Evolutionary conservation across 2,329 filamentous ascomycete species (phyloP).

Genomic region (Clonostachys chloroleuca): DNA sequence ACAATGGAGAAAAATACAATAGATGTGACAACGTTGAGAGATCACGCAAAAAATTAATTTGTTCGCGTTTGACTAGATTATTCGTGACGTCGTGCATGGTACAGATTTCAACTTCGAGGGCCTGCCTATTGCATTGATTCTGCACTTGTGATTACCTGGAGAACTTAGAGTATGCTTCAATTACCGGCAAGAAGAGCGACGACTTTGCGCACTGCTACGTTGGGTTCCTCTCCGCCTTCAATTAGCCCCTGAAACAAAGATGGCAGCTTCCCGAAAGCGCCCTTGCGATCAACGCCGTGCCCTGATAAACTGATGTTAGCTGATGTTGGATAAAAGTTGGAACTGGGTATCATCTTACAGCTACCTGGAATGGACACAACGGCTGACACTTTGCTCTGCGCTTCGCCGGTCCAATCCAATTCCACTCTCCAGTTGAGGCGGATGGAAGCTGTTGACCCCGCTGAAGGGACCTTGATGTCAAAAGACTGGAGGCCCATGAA

Average conservation of each 20-base stretch:
- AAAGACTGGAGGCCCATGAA: conserved; percentile 48
- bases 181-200: conserved; percentile 51
- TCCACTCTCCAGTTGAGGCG: conserved; percentile 58
- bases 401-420: conserved; percentile 73
- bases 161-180: conserved; percentile 12
- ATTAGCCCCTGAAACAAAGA: conserved; percentile 57
- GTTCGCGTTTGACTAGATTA: too few relatives aligned
- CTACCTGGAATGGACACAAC: conserved; percentile 53
- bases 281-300: conserved; percentile 52
- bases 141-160: too few relatives aligned
- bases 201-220: conserved; percentile 53
- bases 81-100: too few relatives aligned
- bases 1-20: too few relatives aligned
- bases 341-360: conserved; percentile 45
- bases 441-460: conserved; percentile 27
- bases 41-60: too few relatives aligned
- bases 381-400: conserved; percentile 51
- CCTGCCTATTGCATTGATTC: too few relatives aligned
- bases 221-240: conserved; percentile 46
- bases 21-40: too few relatives aligned
- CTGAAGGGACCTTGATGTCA: conserved; percentile 30
- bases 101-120: too few relatives aligned
- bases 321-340: background rate
- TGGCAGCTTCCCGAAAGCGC: conserved; percentile 53
- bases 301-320: conserved; percentile 35